A percentile compares a stretch with the other conserved stretches of the same genome.
Conservation (phyloP, 2,329 filamentous ascomycete species). For the Cordyceps javanica region DNA sequence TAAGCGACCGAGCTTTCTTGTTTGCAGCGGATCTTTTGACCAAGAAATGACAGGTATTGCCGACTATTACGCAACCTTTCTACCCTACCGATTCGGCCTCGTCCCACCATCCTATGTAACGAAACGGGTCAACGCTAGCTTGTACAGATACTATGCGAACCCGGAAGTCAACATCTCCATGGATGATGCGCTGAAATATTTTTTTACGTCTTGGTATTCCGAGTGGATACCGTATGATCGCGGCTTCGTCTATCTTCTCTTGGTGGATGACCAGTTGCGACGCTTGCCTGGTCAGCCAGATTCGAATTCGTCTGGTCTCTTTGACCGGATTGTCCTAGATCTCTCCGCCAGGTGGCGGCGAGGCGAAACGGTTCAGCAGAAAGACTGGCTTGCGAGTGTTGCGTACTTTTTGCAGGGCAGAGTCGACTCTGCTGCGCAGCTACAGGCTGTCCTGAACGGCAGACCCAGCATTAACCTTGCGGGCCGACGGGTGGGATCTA, state of each 20-base stretch:
- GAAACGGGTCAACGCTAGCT: conserved; percentile 8
- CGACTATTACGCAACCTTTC: conserved; percentile 12
- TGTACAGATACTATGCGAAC: conserved; percentile 14
- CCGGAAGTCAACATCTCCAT: conserved; percentile 11
- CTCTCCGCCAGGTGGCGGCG: not conserved
- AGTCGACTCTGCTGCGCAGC: conserved; percentile 3
- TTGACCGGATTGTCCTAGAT: conserved; percentile 1
- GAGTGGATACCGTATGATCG: conserved; percentile 12
- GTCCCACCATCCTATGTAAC: conserved; percentile 12
- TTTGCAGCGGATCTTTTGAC: too few species aligned
- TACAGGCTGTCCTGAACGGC: not conserved
- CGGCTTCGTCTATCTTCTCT: conserved; percentile 8
- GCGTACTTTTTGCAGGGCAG: not conserved
- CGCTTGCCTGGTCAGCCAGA: not conserved
- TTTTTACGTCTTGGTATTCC: conserved; percentile 15
- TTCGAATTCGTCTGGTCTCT: not conserved
- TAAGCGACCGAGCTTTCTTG: not conserved
- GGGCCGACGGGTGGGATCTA: conserved; percentile 8
- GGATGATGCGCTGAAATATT: conserved; percentile 7
- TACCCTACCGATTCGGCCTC: conserved; percentile 15
- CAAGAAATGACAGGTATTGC: conserved; percentile 9
- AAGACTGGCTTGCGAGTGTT: conserved; percentile 5
- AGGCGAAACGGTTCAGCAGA: conserved; percentile 6
- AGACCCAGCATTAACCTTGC: conserved; percentile 3
- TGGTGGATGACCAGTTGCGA: conserved; percentile 9